These are phyloP conservation scores for Cotoneaster glaucophyllus DNA, from an alignment of 306 rosid species.

Conservation along the genomic window DNA sequence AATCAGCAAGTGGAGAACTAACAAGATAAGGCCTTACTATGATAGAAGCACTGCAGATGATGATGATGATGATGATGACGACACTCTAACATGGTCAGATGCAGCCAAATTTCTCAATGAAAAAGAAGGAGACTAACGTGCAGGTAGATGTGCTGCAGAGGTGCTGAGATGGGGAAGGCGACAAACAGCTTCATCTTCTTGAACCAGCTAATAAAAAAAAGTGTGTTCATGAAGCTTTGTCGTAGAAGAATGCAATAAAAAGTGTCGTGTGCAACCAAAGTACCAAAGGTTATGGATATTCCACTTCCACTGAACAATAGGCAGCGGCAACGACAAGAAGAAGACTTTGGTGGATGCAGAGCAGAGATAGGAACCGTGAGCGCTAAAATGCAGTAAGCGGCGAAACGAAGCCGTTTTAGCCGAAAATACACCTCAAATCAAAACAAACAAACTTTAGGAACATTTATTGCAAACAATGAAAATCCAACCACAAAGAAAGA, in stretches of 20 bases:
- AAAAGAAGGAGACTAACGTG: conserved; percentile 3
- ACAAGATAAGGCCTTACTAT: not conserved
- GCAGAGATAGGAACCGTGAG: conserved; percentile 34
- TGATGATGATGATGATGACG: conserved; percentile 1
- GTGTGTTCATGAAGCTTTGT: conserved; percentile 30
- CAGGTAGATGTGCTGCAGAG: conserved; percentile 30
- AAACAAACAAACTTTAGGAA: conserved; percentile 46
- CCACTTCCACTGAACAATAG: conserved; percentile 19
- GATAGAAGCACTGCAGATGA: conserved; percentile 13
- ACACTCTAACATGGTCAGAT: conserved; percentile 1
- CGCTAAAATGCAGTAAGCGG: conserved; percentile 44
- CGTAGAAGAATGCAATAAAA: conserved; percentile 33
- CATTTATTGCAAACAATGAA: conserved; percentile 24
- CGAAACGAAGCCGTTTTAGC: conserved; percentile 51
- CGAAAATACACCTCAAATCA: conserved; percentile 71
- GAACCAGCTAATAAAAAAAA: conserved; percentile 36
- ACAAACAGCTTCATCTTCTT: conserved; percentile 33
- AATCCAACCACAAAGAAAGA: conserved; percentile 19
- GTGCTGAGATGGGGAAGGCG: conserved; percentile 16
- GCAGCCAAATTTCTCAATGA: conserved; percentile 15
- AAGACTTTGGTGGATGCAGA: conserved; percentile 62
- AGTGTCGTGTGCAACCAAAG: conserved; percentile 33
- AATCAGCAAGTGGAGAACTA: conserved; percentile 11
- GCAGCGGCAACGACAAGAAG: conserved; percentile 54
- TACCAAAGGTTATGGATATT: conserved; percentile 31